These are phyloP conservation scores for Guadua angustifolia DNA, from an alignment of 176 grass and related monocot species.

Conservation along the genomic window DNA sequence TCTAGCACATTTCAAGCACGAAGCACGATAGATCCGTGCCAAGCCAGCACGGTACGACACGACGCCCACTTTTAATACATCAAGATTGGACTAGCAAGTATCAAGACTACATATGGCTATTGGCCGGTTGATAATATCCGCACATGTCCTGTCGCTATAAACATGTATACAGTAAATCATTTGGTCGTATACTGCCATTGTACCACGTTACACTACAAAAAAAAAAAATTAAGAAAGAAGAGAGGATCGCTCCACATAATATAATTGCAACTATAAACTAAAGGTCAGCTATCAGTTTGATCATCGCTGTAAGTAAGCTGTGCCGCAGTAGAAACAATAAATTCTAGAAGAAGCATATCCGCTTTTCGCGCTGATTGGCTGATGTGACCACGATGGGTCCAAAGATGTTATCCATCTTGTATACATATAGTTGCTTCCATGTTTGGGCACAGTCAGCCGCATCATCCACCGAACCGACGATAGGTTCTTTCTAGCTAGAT, in stretches of 20 bases:
- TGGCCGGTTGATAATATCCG: neutral
- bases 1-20: too few species aligned
- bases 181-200: neutral
- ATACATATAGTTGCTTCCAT: neutral
- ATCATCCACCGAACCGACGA: neutral
- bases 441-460: constrained; percentile 14
- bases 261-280: neutral
- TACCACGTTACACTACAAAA: neutral
- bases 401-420: neutral
- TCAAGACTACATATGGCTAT: neutral
- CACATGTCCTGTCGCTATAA: neutral
- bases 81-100: neutral
- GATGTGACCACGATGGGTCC: constrained; percentile 24
- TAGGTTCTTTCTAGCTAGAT: neutral
- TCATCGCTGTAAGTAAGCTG: constrained; percentile 24
- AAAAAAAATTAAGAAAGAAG: neutral
- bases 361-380: constrained; percentile 15
- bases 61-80: too few species aligned
- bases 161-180: neutral
- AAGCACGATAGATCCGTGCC: too few species aligned
- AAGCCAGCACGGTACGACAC: too few species aligned
- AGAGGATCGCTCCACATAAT: neutral
- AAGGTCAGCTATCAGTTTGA: neutral
- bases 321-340: neutral
- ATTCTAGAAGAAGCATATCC: constrained; percentile 13